Base-by-base conservation (phyloP, 768 basidiomycete species). In the Cubamyces sp. region DNA sequence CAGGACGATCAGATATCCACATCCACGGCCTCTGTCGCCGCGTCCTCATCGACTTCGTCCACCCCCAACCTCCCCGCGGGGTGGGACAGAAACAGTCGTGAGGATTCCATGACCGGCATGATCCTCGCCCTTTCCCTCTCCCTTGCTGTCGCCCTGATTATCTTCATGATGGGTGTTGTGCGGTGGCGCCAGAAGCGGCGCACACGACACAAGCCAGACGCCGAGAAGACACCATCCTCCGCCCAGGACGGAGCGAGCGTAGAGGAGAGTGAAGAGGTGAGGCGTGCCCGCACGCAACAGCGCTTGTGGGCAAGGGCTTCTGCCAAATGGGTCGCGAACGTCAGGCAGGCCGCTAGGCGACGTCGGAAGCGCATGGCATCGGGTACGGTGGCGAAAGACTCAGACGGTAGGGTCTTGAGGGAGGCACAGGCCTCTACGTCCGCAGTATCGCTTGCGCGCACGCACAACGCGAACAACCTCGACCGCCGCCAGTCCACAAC, bases 311-410 rank as follows among this genome's bases (percentile, higher is more conserved):
- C 81, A 0, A 80, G 75, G 61, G 88, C 89, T 2, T 85, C 83
- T 1, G 85, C 84, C 8, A 81, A 87, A 46, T 92, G 90, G 90
- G 85, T 79, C 64, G 83, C 82, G 3, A 85, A 86, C 54, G 80
- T 84, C 11, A 83, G 84, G 26, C 78, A 83, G 59, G 76, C 83
- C n/a, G 84, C 84, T 8, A 82, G 88, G 40, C 83, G 85, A 51
- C 79, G 90, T 58, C 75, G 82, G 25, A 71, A 69, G 41, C 70
- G 68, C 15, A 28, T 49, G 47, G 26, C 60, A 3, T 30, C 64
- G 0, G 15, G 39, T 5, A 9, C 56, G 34, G 34, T 11, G 0
- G 19, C 47, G 12, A 68, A 65, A 45, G 64, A 64, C 23, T 50
- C 43, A 8, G 67, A 68, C 16, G 21, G 45, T 21, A 57, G 51